phyloP scores from a whole-genome alignment of 305 asterid genomes.

The Fraxinus angustifolia region DNA sequence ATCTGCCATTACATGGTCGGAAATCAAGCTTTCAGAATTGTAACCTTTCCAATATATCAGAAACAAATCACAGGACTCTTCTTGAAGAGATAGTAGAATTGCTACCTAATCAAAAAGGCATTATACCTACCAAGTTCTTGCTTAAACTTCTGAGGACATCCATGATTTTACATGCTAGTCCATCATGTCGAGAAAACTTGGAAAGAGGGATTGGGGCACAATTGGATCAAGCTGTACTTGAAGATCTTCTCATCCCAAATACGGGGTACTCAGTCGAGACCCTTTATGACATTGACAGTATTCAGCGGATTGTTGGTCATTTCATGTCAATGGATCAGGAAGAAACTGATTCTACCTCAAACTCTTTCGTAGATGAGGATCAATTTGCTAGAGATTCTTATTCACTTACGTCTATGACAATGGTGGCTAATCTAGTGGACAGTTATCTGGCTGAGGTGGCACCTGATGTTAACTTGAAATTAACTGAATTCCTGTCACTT shows the following conservation, averaged over 20 bases:
- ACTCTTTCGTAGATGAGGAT: constrained; percentile 22
- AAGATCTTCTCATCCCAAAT: constrained; percentile 49
- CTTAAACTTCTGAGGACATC: constrained; percentile 35
- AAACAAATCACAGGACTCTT: constrained; percentile 37
- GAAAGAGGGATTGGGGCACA: constrained; percentile 44
- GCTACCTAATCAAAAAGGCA: constrained; percentile 43
- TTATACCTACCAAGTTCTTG: constrained; percentile 34
- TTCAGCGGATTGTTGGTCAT: constrained; percentile 43
- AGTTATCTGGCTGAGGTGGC: constrained; percentile 53
- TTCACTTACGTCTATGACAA: constrained; percentile 16
- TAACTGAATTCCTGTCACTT: constrained; percentile 33
- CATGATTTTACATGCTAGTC: constrained; percentile 33
- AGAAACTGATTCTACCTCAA: constrained; percentile 11
- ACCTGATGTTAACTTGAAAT: constrained; percentile 40
- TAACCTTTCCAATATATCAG: constrained; percentile 21
- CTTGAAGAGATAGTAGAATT: constrained; percentile 40
- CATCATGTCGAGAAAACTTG: constrained; percentile 29
- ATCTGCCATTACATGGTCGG: constrained; percentile 34
- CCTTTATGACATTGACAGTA: constrained; percentile 43
- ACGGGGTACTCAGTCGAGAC: constrained; percentile 35
- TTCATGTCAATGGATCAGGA: constrained; percentile 37
- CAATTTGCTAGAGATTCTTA: constrained; percentile 23
- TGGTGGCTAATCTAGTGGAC: constrained; percentile 43
- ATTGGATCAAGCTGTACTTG: constrained; percentile 37
- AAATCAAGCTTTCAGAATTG: constrained; percentile 19